phyloP scores from a whole-genome alignment of 2,329 filamentous ascomycete species.

The Fulvia fulva region DNA sequence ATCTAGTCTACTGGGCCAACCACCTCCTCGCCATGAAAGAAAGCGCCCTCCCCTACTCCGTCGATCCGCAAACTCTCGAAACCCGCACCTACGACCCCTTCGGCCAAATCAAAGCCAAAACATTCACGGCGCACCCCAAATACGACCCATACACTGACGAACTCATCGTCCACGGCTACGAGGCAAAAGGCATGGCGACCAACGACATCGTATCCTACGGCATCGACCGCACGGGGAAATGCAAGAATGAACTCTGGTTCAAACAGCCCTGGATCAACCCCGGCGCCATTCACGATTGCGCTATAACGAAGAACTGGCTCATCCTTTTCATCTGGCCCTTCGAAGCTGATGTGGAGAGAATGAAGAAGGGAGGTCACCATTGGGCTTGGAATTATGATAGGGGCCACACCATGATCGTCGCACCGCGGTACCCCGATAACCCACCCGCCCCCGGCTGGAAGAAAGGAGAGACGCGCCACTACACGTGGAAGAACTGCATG shows the following conservation, averaged over 20 bases:
- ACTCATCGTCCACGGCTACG: slow-evolving; percentile 41
- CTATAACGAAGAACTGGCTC: slow-evolving; percentile 39
- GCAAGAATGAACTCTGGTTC: slow-evolving; percentile 41
- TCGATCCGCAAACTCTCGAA: slow-evolving; percentile 40
- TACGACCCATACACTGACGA: slow-evolving; percentile 42
- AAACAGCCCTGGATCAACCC: slow-evolving; percentile 33
- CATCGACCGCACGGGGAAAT: slow-evolving; percentile 37
- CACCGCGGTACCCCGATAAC: slow-evolving; percentile 20
- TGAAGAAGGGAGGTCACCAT: slow-evolving; percentile 39
- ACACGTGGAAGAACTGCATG: slow-evolving; percentile 31
- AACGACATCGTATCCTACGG: slow-evolving; percentile 41
- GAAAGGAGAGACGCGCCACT: slow-evolving; percentile 14
- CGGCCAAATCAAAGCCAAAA: slow-evolving; percentile 37
- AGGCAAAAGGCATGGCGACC: slow-evolving; percentile 35
- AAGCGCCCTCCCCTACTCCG: slow-evolving; percentile 37
- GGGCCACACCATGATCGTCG: slow-evolving; percentile 25
- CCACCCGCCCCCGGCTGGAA: slow-evolving; percentile 19
- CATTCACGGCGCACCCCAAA: slow-evolving; percentile 46
- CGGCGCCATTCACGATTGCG: slow-evolving; percentile 40
- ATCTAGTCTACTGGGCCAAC: slow-evolving; percentile 56
- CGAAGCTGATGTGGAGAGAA: slow-evolving; percentile 33
- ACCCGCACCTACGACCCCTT: slow-evolving; percentile 40
- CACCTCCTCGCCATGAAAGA: slow-evolving; percentile 54
- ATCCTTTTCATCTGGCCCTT: slow-evolving; percentile 38
- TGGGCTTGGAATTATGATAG: slow-evolving; percentile 36